Evolutionary conservation across 371 early-diverging fungal genomes (phyloP).

Genomic region (Mortierella sp.): DNA sequence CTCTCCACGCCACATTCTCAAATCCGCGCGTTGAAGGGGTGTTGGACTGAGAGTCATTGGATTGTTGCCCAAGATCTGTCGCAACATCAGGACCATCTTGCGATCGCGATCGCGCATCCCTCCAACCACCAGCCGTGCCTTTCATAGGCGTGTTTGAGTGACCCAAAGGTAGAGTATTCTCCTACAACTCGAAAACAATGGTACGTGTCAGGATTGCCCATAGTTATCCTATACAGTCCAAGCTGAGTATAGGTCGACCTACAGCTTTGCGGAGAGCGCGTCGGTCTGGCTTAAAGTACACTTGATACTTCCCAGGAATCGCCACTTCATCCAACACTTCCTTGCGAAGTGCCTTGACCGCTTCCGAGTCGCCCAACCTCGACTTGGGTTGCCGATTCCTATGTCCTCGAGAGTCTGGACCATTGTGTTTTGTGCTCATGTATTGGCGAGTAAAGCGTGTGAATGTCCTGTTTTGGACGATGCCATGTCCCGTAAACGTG

Average conservation of each 20-base stretch:
- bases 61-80: neutral
- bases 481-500: no score
- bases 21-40: slow-evolving; percentile 12
- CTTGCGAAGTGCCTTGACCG: slow-evolving; percentile 7
- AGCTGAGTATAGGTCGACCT: neutral
- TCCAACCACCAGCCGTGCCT: slow-evolving; percentile 20
- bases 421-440: no score
- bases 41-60: neutral
- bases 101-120: neutral
- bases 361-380: neutral
- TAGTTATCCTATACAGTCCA: neutral
- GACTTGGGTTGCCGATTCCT: slow-evolving; percentile 1
- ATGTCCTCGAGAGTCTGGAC: no score
- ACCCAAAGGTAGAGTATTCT: neutral
- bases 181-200: slow-evolving; percentile 7
- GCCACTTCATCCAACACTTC: slow-evolving; percentile 34
- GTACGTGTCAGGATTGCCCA: no score
- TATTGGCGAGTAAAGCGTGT: no score
- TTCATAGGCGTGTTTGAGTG: slow-evolving; percentile 20
- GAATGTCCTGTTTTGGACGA: slow-evolving; percentile 2
- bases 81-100: neutral
- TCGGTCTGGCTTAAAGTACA: slow-evolving; percentile 40
- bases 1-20: slow-evolving; percentile 40
- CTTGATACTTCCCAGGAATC: slow-evolving; percentile 33
- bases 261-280: slow-evolving; percentile 28